Conservation (phyloP, 805 yeast genomes). For the Spathaspora sp. region DNA sequence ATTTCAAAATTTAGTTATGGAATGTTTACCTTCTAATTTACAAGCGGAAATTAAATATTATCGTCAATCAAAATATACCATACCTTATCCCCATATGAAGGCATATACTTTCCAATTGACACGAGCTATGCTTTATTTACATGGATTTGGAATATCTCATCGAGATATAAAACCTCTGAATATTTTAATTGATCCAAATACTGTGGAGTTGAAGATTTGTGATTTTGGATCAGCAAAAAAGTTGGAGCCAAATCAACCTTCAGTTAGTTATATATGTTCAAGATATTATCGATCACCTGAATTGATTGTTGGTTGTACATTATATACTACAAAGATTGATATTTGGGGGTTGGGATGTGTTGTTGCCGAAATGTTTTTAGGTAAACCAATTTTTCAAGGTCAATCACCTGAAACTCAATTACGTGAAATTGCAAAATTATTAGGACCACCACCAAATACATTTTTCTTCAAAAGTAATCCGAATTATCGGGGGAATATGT, state of each 20-base stretch:
- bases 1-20: constrained; percentile 83
- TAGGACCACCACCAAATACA: constrained; percentile 79
- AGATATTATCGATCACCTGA: constrained; percentile 97
- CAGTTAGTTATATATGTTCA: constrained; percentile 93
- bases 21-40: constrained; percentile 76
- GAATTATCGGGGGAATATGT: constrained; percentile 70
- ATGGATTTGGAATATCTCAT: constrained; percentile 77
- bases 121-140: constrained; percentile 78
- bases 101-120: constrained; percentile 77
- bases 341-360: constrained; percentile 99
- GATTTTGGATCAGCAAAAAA: constrained; percentile 86
- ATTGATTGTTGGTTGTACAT: constrained; percentile 83
- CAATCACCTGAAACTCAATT: constrained; percentile 84
- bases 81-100: constrained; percentile 72
- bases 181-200: constrained; percentile 68
- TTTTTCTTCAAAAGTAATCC: constrained; percentile 75
- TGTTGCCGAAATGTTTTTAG: constrained; percentile 87
- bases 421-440: constrained; percentile 81
- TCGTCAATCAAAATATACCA: constrained; percentile 53
- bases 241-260: constrained; percentile 74
- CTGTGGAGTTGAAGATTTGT: constrained; percentile 68
- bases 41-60: constrained; percentile 73
- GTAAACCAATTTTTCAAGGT: constrained; percentile 95
- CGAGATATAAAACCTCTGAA: constrained; percentile 84
- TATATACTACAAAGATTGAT: constrained; percentile 87